Evolutionary conservation across 2,329 filamentous ascomycete species (phyloP).

Genomic region (Fusarium equiseti): DNA sequence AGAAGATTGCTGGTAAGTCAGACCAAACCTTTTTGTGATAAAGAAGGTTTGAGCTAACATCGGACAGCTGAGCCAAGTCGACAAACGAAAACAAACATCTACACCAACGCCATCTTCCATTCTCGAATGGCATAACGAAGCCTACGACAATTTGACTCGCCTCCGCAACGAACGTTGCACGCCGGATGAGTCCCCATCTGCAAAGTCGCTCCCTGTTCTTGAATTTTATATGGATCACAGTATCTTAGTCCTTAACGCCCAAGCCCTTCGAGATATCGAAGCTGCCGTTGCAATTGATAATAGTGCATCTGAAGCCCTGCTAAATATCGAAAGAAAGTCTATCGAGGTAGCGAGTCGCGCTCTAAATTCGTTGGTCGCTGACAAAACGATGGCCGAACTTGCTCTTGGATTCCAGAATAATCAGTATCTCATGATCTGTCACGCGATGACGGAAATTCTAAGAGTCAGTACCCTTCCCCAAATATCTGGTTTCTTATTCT

Average conservation of each 20-base stretch:
- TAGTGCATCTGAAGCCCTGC: background rate
- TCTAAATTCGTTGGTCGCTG: background rate
- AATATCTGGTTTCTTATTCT: rapidly evolving
- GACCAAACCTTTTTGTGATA: rapidly evolving
- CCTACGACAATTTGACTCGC: background rate
- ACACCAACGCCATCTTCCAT: background rate
- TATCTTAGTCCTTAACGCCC: constrained; percentile 6
- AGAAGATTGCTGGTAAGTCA: constrained; percentile 5
- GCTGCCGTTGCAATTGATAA: background rate
- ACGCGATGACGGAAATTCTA: constrained; percentile 2
- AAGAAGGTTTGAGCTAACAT: rapidly evolving
- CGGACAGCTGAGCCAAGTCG: constrained; percentile 2
- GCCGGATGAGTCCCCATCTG: background rate
- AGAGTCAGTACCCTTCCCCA: background rate
- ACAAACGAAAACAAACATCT: constrained; percentile 5
- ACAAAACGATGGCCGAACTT: constrained; percentile 9
- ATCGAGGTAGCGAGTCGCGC: constrained; percentile 11
- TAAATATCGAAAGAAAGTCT: background rate
- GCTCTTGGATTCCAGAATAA: constrained; percentile 17
- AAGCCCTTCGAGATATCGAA: background rate
- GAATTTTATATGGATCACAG: constrained; percentile 23
- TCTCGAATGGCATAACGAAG: constrained; percentile 17
- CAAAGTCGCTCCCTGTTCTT: background rate
- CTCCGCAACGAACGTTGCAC: constrained; percentile 13
- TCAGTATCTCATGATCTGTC: constrained; percentile 21